Evolutionary conservation across 2,329 filamentous ascomycete genomes (phyloP).

Genomic region (Monosporascus sp.): DNA sequence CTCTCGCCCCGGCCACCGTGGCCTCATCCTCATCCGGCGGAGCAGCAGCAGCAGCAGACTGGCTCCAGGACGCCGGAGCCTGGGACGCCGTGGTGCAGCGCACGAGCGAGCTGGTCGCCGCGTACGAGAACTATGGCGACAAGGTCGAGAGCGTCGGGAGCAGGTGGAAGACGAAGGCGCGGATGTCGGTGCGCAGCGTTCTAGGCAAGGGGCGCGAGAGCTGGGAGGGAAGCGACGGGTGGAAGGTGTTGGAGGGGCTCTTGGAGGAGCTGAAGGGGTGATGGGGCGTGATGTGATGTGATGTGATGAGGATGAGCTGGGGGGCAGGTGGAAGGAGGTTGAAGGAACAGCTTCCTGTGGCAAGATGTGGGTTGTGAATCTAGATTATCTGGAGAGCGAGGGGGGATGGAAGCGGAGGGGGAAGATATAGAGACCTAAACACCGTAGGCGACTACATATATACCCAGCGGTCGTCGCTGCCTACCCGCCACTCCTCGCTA

Average conservation of each 20-base stretch:
- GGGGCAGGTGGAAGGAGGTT: too few relatives aligned
- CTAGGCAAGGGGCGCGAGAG: conserved; percentile 73
- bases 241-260: conserved; percentile 53
- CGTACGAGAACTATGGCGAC: conserved; percentile 73
- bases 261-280: conserved; percentile 44
- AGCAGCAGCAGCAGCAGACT: conserved; percentile 28
- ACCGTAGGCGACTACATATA: too few relatives aligned
- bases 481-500: too few relatives aligned
- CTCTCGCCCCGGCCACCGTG: conserved; percentile 46
- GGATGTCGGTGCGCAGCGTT: conserved; percentile 77
- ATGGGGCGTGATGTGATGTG: conserved; percentile 4
- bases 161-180: conserved; percentile 84
- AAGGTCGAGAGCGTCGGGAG: conserved; percentile 63
- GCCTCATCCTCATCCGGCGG: conserved; percentile 38
- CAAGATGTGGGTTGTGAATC: too few relatives aligned
- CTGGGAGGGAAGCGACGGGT: conserved; percentile 75
- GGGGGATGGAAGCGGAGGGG: too few relatives aligned
- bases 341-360: too few relatives aligned
- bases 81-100: conserved; percentile 72
- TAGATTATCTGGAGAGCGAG: too few relatives aligned
- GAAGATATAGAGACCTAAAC: too few relatives aligned
- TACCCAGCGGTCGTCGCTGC: too few relatives aligned
- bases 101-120: conserved; percentile 75
- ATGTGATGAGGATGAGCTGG: conserved; percentile 1
- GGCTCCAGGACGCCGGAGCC: conserved; percentile 53